Evolutionary conservation across 768 basidiomycete species (phyloP).

Genomic region (Asterophora lycoperdoides): DNA sequence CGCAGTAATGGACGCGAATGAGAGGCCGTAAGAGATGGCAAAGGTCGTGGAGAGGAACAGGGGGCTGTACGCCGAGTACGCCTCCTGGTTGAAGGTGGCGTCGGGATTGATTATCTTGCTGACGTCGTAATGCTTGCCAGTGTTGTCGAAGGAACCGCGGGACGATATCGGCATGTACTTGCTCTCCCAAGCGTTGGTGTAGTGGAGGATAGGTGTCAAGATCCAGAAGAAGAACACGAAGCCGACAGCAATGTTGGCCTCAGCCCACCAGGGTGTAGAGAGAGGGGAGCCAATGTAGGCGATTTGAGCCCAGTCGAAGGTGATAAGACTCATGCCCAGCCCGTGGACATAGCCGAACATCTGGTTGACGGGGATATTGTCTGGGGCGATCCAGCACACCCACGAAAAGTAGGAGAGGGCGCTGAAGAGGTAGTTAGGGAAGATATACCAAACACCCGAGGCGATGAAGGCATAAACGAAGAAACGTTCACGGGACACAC

Average conservation of each 20-base stretch:
- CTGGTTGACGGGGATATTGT: conserved; percentile 67
- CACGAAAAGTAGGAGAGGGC: conserved; percentile 58
- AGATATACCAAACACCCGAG: conserved; percentile 59
- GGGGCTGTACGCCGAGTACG: conserved; percentile 55
- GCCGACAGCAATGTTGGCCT: conserved; percentile 61
- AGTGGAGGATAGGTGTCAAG: conserved; percentile 60
- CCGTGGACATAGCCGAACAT: conserved; percentile 65
- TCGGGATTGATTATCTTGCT: conserved; percentile 49
- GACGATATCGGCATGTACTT: conserved; percentile 64
- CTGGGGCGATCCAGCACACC: conserved; percentile 63
- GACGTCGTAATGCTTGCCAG: conserved; percentile 54
- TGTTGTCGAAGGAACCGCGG: conserved; percentile 63
- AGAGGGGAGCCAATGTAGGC: conserved; percentile 69
- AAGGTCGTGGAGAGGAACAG: conserved; percentile 69
- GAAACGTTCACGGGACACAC: conserved; percentile 72
- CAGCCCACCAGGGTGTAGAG: conserved; percentile 80
- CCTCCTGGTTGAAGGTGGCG: conserved; percentile 49
- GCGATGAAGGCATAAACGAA: conserved; percentile 61
- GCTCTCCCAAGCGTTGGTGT: conserved; percentile 60
- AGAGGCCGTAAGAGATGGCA: conserved; percentile 73
- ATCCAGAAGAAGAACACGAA: conserved; percentile 73
- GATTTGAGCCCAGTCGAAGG: conserved; percentile 81
- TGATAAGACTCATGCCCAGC: conserved; percentile 68
- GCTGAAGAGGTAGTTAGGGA: conserved; percentile 73
- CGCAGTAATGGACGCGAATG: conserved; percentile 79